Conservation (phyloP, 83 land plant genomes). For the Thuja plicata region DNA sequence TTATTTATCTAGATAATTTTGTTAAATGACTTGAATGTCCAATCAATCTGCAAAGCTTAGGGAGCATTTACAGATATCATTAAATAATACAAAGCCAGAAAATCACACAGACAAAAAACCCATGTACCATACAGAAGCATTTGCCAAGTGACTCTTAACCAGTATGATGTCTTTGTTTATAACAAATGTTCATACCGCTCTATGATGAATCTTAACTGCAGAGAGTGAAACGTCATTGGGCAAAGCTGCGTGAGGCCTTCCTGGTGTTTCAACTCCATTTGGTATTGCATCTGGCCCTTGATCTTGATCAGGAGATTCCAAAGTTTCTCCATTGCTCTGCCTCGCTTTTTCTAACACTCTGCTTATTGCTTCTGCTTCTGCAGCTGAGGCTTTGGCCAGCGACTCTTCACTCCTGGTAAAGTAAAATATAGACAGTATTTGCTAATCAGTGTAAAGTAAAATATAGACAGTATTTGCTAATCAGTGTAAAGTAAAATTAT, state of each 20-base stretch:
- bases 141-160: not conserved
- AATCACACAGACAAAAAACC: not conserved
- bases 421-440: not conserved
- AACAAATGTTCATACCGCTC: conserved; percentile 40
- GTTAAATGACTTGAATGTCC: not conserved
- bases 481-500: not conserved
- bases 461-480: not conserved
- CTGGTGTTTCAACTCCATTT: conserved; percentile 20
- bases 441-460: not conserved
- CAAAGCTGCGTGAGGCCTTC: not conserved
- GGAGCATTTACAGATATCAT: not conserved
- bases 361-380: conserved; percentile 62
- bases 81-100: not conserved
- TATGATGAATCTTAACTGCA: conserved; percentile 50
- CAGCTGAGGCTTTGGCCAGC: conserved; percentile 55
- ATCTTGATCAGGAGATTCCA: conserved; percentile 31
- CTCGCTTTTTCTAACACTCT: conserved; percentile 40
- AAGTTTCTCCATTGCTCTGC: conserved; percentile 27
- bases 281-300: conserved; percentile 29
- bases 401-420: conserved; percentile 47
- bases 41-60: not conserved
- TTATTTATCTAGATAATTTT: not conserved
- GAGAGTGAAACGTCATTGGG: conserved; percentile 23
- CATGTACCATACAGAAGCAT: not conserved
- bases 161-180: not conserved